Base-by-base conservation (phyloP, 805 yeast genomes). In the Barnettozyma pratensis region DNA sequence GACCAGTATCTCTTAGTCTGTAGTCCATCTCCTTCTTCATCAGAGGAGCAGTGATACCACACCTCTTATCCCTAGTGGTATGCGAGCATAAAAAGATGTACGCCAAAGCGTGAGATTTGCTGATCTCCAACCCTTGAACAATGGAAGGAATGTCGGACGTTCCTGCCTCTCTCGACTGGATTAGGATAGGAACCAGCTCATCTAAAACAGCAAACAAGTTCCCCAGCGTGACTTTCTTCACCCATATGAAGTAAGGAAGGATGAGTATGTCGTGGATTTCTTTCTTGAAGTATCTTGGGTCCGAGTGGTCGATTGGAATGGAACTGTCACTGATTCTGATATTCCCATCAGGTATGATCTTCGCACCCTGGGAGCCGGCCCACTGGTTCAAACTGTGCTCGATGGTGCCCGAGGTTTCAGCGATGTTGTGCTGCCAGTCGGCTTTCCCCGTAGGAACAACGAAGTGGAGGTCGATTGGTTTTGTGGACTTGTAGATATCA, bases 21-120 rank as follows among this genome's bases (percentile, higher is more conserved):
- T 75, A 63, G 41, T 89, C 95, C 64, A 92, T 79, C 52, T 86
- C 89, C 55, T 79, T 83, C 61, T 82, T 85, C 83, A 92, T 76
- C 36, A 88, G 76, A 11, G 97, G 97, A 0, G 98, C 98, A 1
- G 97, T 88, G 42, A 89, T 73, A 43, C 97, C 97, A 67, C 99
- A 92, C 52, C 92, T 73, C 64, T 89, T 91, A 63, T 92, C 99
- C 65, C 98, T 81, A 9, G 95, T 87, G 44, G 75, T 74, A 66
- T 92, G 99, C 0, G 97, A 91, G 60, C 99, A 92, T 45, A 94
- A 66, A 43, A 94, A 75, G 2, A 92, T 72, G 57, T 75, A 78
- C 1, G 85, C 64, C 39, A 64, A 64, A 47, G 67, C 70, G 2
- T 43, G 50, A 44, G 75, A 80, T 39, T 63, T 68, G 32, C 63